Conservation (phyloP, 306 rosid genomes). For the Quercus variabilis region DNA sequence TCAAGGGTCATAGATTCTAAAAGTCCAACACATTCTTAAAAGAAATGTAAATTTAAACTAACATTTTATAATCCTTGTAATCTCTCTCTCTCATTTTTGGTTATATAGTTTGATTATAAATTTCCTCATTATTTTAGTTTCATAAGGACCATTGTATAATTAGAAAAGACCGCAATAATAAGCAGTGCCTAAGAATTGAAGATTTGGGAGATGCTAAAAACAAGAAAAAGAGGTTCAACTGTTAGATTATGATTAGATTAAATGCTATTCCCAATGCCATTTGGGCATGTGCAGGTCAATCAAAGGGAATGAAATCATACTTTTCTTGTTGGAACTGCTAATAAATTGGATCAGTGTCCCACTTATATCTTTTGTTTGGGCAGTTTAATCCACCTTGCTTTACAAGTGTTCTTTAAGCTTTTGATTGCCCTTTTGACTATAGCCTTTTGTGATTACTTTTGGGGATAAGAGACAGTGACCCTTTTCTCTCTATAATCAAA, state of each 20-base stretch:
- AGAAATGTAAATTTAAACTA: constrained; percentile 28
- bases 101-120: constrained; percentile 1
- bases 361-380: constrained; percentile 48
- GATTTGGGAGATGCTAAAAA: constrained; percentile 40
- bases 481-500: constrained; percentile 29
- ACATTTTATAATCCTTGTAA: constrained; percentile 15
- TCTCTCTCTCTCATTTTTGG: constrained; percentile 5
- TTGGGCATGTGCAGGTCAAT: constrained; percentile 48
- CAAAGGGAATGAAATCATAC: constrained; percentile 26
- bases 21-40: constrained; percentile 40
- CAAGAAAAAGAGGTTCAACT: constrained; percentile 52
- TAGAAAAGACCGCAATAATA: constrained; percentile 36
- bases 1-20: constrained; percentile 57
- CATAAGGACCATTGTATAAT: constrained; percentile 26
- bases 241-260: constrained; percentile 51
- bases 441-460: constrained; percentile 44
- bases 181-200: constrained; percentile 36
- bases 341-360: constrained; percentile 42
- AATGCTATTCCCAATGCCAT: constrained; percentile 66
- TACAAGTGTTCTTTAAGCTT: constrained; percentile 46
- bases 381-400: constrained; percentile 49
- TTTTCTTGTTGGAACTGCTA: constrained; percentile 28
- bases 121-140: neutral
- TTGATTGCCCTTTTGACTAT: constrained; percentile 62
- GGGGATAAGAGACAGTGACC: constrained; percentile 39